A percentile compares a stretch with the other conserved stretches of the same genome.
Conservation (phyloP, 345 rosid genomes). For the Populus deltoides region DNA sequence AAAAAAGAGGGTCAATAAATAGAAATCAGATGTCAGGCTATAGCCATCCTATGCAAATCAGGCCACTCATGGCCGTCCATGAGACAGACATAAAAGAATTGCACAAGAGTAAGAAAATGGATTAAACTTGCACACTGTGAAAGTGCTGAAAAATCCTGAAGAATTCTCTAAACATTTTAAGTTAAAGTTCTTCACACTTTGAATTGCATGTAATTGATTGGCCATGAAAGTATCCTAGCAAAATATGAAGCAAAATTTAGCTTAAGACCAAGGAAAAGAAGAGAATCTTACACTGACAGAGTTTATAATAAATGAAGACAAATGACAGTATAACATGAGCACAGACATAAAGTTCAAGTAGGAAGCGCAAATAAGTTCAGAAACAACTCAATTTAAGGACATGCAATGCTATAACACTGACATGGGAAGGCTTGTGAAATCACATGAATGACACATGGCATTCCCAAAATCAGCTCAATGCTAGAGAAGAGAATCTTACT, state of each 20-base stretch:
- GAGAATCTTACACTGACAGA: not conserved
- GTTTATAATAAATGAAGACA: not conserved
- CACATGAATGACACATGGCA: not conserved
- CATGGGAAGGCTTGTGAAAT: not conserved
- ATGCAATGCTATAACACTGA: not conserved
- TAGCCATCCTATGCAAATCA: not conserved
- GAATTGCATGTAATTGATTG: not conserved
- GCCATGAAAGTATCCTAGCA: not conserved
- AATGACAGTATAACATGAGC: not conserved
- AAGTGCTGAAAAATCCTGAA: not conserved
- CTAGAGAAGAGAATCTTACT: constrained; percentile 34
- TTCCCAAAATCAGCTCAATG: not conserved
- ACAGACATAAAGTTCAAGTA: not conserved
- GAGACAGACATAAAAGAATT: not conserved
- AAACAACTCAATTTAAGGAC: not conserved
- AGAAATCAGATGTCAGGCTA: not conserved
- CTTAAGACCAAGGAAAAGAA: not conserved
- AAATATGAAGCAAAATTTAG: not conserved
- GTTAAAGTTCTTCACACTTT: not conserved
- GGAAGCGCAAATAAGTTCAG: not conserved
- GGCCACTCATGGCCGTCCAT: not conserved
- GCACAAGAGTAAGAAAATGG: not conserved
- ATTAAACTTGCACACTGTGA: not conserved
- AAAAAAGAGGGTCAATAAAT: not conserved
- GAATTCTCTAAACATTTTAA: not conserved